Percentiles rank a stretch among this genome's conserved stretches.
Evolutionary conservation across 2,329 filamentous ascomycete species (phyloP).

Genomic region (Cercospora berteroae): DNA sequence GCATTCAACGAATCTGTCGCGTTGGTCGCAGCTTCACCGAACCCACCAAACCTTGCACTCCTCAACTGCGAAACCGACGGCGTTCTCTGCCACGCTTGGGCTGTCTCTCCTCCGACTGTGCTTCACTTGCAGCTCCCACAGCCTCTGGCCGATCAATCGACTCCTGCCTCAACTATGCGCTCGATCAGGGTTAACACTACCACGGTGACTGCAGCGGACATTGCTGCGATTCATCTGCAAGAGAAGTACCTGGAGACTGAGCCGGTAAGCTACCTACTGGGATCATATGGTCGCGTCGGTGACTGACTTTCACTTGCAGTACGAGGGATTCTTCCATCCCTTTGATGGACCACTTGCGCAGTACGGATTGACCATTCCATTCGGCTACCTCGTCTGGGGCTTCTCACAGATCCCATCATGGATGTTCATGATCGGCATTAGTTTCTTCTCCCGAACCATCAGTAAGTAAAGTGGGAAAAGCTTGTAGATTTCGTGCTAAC

Average conservation of each 20-base stretch:
- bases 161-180: slow-evolving; percentile 63
- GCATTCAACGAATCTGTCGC: slow-evolving; percentile 53
- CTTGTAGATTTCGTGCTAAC: neutral
- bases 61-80: slow-evolving; percentile 73
- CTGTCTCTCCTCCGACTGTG: slow-evolving; percentile 61
- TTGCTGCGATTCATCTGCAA: slow-evolving; percentile 61
- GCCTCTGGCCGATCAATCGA: slow-evolving; percentile 61
- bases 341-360: slow-evolving; percentile 67
- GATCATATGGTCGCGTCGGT: neutral
- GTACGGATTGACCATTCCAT: slow-evolving; percentile 60
- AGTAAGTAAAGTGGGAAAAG: slow-evolving; percentile 37
- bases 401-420: slow-evolving; percentile 63
- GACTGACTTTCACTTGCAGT: slow-evolving; percentile 27
- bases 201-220: slow-evolving; percentile 62
- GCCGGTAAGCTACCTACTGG: slow-evolving; percentile 27
- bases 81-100: slow-evolving; percentile 74
- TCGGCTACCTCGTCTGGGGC: slow-evolving; percentile 66
- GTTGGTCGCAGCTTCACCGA: slow-evolving; percentile 60
- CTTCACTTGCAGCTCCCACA: slow-evolving; percentile 63
- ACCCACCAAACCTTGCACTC: slow-evolving; percentile 64
- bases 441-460: slow-evolving; percentile 68
- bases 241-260: slow-evolving; percentile 53
- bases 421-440: slow-evolving; percentile 74
- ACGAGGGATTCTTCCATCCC: slow-evolving; percentile 72
- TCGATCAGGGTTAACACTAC: slow-evolving; percentile 68